Evolutionary conservation across 768 basidiomycete species (phyloP).

Genomic region (Kwoniella dejecticola): DNA sequence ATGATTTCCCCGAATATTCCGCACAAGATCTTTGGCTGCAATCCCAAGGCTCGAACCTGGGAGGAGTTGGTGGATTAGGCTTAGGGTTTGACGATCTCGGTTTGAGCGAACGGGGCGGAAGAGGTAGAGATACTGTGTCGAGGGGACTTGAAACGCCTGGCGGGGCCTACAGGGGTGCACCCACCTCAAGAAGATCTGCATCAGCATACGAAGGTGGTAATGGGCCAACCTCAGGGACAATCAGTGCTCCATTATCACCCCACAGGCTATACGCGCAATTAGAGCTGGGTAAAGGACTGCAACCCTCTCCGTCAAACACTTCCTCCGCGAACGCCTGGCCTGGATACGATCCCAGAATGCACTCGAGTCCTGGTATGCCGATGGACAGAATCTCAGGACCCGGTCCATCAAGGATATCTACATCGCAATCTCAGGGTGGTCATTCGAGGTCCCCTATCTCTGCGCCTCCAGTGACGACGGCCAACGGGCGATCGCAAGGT

Average conservation of each 20-base stretch:
- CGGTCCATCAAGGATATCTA: conserved; percentile 2
- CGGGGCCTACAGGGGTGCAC: conserved; percentile 21
- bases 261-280: conserved; percentile 49
- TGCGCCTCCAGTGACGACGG: background rate
- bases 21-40: conserved; percentile 55
- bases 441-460: conserved; percentile 7
- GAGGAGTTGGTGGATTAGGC: conserved; percentile 36
- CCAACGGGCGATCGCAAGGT: conserved; percentile 5
- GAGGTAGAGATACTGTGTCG: conserved; percentile 44
- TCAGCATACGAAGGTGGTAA: conserved; percentile 29
- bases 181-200: conserved; percentile 22
- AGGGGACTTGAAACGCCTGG: conserved; percentile 47
- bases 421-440: background rate
- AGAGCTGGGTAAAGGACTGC: conserved; percentile 44
- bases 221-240: conserved; percentile 45
- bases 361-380: conserved; percentile 33
- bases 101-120: conserved; percentile 16
- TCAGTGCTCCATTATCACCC: conserved; percentile 52
- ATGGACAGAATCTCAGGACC: conserved; percentile 27
- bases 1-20: conserved; percentile 30
- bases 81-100: conserved; percentile 36
- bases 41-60: conserved; percentile 49
- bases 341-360: conserved; percentile 30
- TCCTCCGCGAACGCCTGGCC: conserved; percentile 18
- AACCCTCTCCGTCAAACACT: conserved; percentile 20